Evolutionary conservation across 169 alveolate genomes (phyloP).

Genomic region (Plasmodium malariae): DNA sequence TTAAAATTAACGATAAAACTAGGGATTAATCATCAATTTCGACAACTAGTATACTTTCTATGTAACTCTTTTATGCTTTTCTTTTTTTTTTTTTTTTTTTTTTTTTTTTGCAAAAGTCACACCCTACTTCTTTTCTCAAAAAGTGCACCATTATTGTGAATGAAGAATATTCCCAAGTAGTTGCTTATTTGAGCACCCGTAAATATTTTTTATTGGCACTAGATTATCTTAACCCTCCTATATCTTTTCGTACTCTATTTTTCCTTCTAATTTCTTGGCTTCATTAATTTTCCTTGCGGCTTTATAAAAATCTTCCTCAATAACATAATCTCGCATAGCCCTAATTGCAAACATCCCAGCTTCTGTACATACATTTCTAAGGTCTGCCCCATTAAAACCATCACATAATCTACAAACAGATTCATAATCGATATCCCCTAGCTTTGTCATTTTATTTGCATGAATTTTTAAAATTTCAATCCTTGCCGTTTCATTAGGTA

Average conservation of each 20-base stretch:
- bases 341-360: slow-evolving; percentile 97
- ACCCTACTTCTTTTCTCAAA: neutral
- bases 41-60: neutral
- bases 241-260: slow-evolving; percentile 93
- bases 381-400: slow-evolving; percentile 99
- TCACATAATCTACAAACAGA: slow-evolving; percentile 96
- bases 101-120: neutral
- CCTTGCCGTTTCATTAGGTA: slow-evolving; percentile 98
- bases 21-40: no score
- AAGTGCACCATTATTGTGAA: neutral
- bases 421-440: slow-evolving; percentile 96
- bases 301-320: slow-evolving; percentile 98
- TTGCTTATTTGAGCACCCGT: no score
- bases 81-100: neutral
- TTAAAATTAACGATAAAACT: no score
- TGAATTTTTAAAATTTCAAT: slow-evolving; percentile 97
- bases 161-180: no score
- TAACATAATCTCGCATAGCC: slow-evolving; percentile 97
- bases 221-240: no score
- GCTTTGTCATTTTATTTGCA: slow-evolving; percentile 95
- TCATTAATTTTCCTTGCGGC: slow-evolving; percentile 97
- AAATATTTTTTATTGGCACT: no score
- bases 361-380: slow-evolving; percentile 99
- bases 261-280: slow-evolving; percentile 96
- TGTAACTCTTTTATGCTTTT: neutral